These are phyloP conservation scores for Epichloe amarillans DNA, from an alignment of 2,329 filamentous ascomycete genomes.

Conservation along the genomic window DNA sequence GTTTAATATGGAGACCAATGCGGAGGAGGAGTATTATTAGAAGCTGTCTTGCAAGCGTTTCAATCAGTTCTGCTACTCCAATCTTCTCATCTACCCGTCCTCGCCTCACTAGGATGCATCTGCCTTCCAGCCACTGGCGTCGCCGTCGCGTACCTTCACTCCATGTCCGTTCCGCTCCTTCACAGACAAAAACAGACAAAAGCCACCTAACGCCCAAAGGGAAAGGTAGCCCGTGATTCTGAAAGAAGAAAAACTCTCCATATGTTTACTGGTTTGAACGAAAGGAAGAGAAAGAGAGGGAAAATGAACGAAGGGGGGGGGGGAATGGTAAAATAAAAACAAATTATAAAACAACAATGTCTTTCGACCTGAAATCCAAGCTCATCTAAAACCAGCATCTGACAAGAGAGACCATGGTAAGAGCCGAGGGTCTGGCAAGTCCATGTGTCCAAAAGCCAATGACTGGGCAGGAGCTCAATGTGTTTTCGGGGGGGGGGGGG, in stretches of 20 bases:
- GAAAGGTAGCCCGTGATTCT: not conserved
- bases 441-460: not conserved
- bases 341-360: slow-evolving; percentile 1
- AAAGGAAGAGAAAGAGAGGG: not conserved
- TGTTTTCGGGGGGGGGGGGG: too few species aligned
- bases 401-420: not conserved
- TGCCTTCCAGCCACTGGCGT: not conserved
- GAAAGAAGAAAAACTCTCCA: not conserved
- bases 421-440: not conserved
- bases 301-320: not conserved
- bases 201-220: slow-evolving; percentile 2
- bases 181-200: not conserved
- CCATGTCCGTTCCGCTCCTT: not conserved
- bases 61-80: slow-evolving; percentile 5
- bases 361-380: slow-evolving; percentile 2
- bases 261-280: not conserved
- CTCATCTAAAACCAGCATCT: slow-evolving; percentile 1
- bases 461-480: slow-evolving; percentile 3
- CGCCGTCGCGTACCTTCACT: not conserved
- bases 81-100: not conserved
- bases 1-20: too few species aligned
- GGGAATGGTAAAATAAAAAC: not conserved
- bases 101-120: not conserved
- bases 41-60: slow-evolving; percentile 3
- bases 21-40: too few species aligned